phyloP scores from a whole-genome alignment of 805 yeast genomes.

The Wickerhamomyces alni region DNA sequence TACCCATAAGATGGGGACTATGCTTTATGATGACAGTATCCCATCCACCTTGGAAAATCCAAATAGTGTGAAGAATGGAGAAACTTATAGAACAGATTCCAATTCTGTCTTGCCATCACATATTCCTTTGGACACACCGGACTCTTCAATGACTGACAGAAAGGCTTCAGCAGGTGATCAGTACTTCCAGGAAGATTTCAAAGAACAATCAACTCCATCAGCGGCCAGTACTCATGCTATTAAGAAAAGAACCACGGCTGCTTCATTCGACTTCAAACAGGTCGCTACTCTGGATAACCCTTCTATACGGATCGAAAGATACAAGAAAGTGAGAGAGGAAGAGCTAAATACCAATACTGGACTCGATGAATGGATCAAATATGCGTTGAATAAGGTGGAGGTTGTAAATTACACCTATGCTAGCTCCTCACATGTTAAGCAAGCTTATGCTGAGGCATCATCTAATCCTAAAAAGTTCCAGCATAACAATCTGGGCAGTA shows the following conservation, averaged over 20 bases:
- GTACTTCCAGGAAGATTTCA: conserved; percentile 16
- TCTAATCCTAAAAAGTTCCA: conserved; percentile 29
- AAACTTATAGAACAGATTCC: conserved; percentile 20
- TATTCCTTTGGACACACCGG: conserved; percentile 18
- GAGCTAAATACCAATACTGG: conserved; percentile 48
- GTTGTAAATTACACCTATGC: conserved; percentile 20
- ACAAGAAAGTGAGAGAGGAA: conserved; percentile 36
- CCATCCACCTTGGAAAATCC: not conserved
- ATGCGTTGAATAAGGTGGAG: conserved; percentile 28
- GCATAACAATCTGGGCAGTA: conserved; percentile 37
- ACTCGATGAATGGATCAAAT: conserved; percentile 46
- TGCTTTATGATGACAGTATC: conserved; percentile 5
- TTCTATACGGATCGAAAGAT: conserved; percentile 34
- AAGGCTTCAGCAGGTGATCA: not conserved
- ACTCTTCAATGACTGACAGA: conserved; percentile 2
- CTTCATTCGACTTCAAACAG: conserved; percentile 31
- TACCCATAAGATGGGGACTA: conserved; percentile 5
- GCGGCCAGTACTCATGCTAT: not conserved
- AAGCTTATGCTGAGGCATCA: conserved; percentile 58
- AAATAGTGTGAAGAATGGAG: conserved; percentile 2
- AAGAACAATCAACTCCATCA: conserved; percentile 1
- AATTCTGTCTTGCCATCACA: conserved; percentile 19
- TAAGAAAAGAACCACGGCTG: conserved; percentile 3
- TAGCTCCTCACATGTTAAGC: conserved; percentile 40
- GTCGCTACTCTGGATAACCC: conserved; percentile 36